These are phyloP conservation scores for Penicillium lagena DNA, from an alignment of 495 filamentous ascomycete species.

Conservation along the genomic window DNA sequence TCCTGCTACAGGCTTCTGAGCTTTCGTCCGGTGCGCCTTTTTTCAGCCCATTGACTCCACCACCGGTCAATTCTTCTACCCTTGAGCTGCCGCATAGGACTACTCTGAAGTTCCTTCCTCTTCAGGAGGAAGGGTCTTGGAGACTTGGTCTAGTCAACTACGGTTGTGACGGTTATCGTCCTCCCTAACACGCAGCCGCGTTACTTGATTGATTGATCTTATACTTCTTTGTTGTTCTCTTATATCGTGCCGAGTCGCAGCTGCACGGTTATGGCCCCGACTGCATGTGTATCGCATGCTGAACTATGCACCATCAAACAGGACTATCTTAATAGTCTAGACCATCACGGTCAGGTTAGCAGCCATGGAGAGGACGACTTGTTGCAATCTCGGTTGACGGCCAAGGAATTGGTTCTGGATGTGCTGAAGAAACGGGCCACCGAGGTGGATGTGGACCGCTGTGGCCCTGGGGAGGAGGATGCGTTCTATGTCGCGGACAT, in stretches of 20 bases:
- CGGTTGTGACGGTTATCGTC: constrained; percentile 82
- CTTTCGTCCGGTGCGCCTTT: constrained; percentile 49
- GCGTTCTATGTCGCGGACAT: constrained; percentile 97
- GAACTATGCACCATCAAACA: constrained; percentile 40
- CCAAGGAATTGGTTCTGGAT: constrained; percentile 62
- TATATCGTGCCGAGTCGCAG: constrained; percentile 30
- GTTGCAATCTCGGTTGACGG: constrained; percentile 41
- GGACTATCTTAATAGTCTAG: constrained; percentile 21
- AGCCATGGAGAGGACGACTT: constrained; percentile 36
- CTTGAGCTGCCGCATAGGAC: constrained; percentile 99
- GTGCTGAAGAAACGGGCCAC: constrained; percentile 77
- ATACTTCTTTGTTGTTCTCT: constrained; percentile 10
- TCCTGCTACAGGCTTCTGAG: constrained; percentile 57
- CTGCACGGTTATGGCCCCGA: constrained; percentile 65
- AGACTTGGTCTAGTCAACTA: constrained; percentile 55
- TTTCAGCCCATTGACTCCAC: constrained; percentile 44
- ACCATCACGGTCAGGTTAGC: constrained; percentile 19
- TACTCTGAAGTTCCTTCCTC: constrained; percentile 94
- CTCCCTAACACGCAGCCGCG: constrained; percentile 66
- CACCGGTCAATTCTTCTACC: constrained; percentile 47
- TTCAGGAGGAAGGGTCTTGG: constrained; percentile 41
- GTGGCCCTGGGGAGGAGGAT: constrained; percentile 88
- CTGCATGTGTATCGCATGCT: constrained; percentile 49
- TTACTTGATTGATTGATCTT: constrained; percentile 11
- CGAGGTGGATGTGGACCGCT: constrained; percentile 73